Evolutionary conservation across 345 rosid species (phyloP).

Genomic region (Eucalyptus leucophloia): DNA sequence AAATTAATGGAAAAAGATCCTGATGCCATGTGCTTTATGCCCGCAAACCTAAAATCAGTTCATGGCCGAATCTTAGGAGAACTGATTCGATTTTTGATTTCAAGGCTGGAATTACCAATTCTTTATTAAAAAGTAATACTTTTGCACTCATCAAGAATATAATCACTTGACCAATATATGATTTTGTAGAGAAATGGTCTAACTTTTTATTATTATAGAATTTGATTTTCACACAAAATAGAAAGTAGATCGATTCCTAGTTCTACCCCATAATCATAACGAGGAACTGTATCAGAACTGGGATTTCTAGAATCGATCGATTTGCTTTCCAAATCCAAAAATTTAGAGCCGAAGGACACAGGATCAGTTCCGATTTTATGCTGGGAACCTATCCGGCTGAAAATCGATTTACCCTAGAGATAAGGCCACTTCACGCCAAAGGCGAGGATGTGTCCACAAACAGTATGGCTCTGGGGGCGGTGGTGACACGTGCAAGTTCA

Average conservation of each 20-base stretch:
- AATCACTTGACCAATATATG: background rate
- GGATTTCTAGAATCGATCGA: background rate
- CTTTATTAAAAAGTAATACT: background rate
- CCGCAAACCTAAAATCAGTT: background rate
- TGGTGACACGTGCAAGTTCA: background rate
- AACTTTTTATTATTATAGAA: background rate
- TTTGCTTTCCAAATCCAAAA: background rate
- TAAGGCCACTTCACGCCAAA: background rate
- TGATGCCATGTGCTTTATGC: background rate
- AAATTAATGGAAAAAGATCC: background rate
- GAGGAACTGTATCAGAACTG: background rate
- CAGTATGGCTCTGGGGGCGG: background rate
- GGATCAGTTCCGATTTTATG: background rate
- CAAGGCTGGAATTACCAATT: background rate
- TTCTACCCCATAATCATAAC: background rate
- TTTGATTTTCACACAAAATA: background rate
- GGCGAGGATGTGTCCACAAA: background rate
- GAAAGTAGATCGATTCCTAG: background rate
- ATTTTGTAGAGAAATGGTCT: background rate
- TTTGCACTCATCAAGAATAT: background rate
- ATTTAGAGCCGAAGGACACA: background rate
- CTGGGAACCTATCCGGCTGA: background rate
- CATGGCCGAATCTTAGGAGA: background rate
- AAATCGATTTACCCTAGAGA: background rate
- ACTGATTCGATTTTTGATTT: background rate